These are phyloP conservation scores for Metschnikowia lachancei DNA, from an alignment of 805 yeast species.

Conservation along the genomic window DNA sequence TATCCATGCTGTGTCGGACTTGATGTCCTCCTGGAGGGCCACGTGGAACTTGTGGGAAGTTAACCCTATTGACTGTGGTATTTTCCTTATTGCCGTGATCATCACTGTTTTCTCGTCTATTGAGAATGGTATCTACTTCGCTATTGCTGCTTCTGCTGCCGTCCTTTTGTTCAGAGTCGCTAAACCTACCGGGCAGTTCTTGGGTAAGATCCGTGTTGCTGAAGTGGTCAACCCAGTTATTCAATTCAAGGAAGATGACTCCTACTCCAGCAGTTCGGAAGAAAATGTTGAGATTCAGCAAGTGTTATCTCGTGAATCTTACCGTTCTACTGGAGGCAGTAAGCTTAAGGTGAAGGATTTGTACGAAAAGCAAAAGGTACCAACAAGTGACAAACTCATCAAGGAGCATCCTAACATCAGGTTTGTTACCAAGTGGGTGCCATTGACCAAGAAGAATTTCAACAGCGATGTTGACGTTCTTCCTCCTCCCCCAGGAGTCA, in stretches of 20 bases:
- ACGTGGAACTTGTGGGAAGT: conserved; percentile 69
- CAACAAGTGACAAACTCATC: conserved; percentile 25
- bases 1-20: conserved; percentile 89
- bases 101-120: conserved; percentile 75
- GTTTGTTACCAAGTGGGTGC: conserved; percentile 69
- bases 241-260: conserved; percentile 23
- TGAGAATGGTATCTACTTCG: conserved; percentile 89
- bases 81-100: conserved; percentile 69
- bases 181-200: conserved; percentile 75
- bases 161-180: conserved; percentile 70
- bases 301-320: conserved; percentile 35
- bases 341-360: conserved; percentile 22
- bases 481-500: conserved; percentile 88
- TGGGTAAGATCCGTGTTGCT: conserved; percentile 73
- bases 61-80: conserved; percentile 69
- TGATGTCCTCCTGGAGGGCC: conserved; percentile 66
- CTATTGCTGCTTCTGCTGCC: conserved; percentile 80
- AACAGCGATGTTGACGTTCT: conserved; percentile 57
- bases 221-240: conserved; percentile 66
- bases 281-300: conserved; percentile 42
- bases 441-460: conserved; percentile 46
- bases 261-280: conserved; percentile 20
- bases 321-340: conserved; percentile 24
- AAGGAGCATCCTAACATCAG: conserved; percentile 33
- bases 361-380: conserved; percentile 16